phyloP scores from a whole-genome alignment of 2,329 filamentous ascomycete genomes.

The Cytospora mali region DNA sequence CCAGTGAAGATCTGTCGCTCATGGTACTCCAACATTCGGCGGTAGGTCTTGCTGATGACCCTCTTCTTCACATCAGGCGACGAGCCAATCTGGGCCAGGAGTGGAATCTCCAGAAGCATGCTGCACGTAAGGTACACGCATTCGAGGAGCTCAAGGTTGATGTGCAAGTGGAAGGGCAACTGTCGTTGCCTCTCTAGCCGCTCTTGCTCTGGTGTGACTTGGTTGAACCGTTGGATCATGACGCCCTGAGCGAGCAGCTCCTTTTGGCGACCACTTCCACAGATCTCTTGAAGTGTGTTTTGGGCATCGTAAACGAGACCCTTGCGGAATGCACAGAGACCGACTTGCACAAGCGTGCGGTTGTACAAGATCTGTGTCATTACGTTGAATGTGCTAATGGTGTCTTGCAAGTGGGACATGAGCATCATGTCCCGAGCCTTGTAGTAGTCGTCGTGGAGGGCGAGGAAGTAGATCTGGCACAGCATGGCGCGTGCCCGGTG shows the following conservation, averaged over 20 bases:
- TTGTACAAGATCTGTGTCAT: constrained; percentile 99
- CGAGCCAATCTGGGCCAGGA: constrained; percentile 94
- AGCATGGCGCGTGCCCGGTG: constrained; percentile 96
- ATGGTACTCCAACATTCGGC: constrained; percentile 98
- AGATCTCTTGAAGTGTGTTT: constrained; percentile 96
- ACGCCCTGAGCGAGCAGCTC: constrained; percentile 96
- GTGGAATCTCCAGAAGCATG: constrained; percentile 97
- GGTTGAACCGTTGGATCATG: constrained; percentile 95
- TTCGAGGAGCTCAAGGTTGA: constrained; percentile 97
- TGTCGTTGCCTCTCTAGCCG: constrained; percentile 95
- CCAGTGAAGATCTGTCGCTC: constrained; percentile 99
- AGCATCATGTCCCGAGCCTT: constrained; percentile 98
- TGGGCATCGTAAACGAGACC: constrained; percentile 97
- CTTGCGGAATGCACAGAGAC: constrained; percentile 96
- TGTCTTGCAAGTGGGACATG: constrained; percentile 99
- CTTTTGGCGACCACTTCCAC: constrained; percentile 95
- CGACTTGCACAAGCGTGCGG: constrained; percentile 94
- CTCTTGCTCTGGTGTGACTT: constrained; percentile 97
- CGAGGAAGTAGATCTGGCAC: constrained; percentile 98
- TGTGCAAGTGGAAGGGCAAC: constrained; percentile 99
- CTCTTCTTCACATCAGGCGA: constrained; percentile 97
- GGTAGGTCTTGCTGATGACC: constrained; percentile 98
- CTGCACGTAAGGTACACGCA: constrained; percentile 98
- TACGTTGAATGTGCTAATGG: constrained; percentile 94
- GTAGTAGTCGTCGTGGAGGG: constrained; percentile 97